Base-by-base conservation (phyloP, 2,329 filamentous ascomycete genomes). In the Aureobasidium sp. region DNA sequence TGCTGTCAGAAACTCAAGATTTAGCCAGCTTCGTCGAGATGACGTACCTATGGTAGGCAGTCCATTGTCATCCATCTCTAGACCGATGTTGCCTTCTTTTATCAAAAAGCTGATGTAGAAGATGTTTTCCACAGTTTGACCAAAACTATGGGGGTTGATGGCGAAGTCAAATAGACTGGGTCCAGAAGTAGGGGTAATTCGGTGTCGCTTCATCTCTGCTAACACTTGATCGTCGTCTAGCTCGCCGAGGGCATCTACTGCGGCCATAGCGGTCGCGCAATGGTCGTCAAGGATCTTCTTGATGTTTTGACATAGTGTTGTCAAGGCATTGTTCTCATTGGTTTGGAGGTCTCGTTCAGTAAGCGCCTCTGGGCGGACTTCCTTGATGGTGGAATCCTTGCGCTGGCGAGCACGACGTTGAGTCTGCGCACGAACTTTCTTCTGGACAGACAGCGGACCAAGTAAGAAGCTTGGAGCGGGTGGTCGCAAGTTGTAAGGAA, bases 71-170 rank as follows among this genome's bases (percentile, higher is more conserved):
- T 97, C 92, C 62, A 85, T 82, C 3, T 84, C 80, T n/a, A 99
- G 81, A 37, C 84, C 85, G 6, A 91, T 84, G 64, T 83, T 85
- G 12, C 91, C 91, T 75, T 99, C 94, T 63, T 90, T 86, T 64
- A 97, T 91, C 64, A 99, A 77, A 71, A 99, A 99, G 72, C 90
- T 95, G 68, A 96, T 84, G 72, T 97, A 97, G 74, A 99, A 99
- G 69, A 99, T 80, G 69, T 99, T 99, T 73, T 99, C 94, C 7
- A 99, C 87, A 0, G 91, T 96, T 74, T 99, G 94, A 0, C 90
- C 90, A 69, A 97, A 99, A 0, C 91, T 96, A 42, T 79, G 79
- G 0, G 94, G 94, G 68, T 99, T 96, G 66, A 97, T 83, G 44
- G 91, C 90, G 68, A 97, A 97, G 58, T 88, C 86, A 73, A 97